These are phyloP conservation scores for Abelmoschus esculentus DNA, from an alignment of 345 rosid genomes.

Conservation along the genomic window DNA sequence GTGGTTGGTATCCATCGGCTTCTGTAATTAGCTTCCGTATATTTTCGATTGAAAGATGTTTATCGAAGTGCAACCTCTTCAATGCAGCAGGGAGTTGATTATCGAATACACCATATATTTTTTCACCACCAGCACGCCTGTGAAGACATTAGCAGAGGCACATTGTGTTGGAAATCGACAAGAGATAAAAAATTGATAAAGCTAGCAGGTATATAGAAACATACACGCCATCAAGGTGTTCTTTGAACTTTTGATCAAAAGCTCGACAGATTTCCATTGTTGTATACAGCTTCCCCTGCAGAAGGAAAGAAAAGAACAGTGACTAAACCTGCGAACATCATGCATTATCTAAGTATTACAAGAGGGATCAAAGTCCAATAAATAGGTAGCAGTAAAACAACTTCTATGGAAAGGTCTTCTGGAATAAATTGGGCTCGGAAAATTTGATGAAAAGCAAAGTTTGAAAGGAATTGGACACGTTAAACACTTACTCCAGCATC, in stretches of 20 bases:
- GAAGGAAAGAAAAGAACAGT: not conserved
- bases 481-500: slow-evolving; percentile 76
- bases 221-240: slow-evolving; percentile 88
- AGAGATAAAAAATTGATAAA: not conserved
- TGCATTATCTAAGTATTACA: not conserved
- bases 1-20: slow-evolving; percentile 99
- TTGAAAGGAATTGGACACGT: slow-evolving; percentile 4
- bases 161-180: not conserved
- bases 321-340: not conserved
- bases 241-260: slow-evolving; percentile 91
- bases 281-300: slow-evolving; percentile 87
- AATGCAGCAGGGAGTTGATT: slow-evolving; percentile 82
- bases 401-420: not conserved
- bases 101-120: slow-evolving; percentile 73
- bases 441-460: not conserved
- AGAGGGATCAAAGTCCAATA: not conserved
- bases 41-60: slow-evolving; percentile 80
- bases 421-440: not conserved
- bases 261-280: slow-evolving; percentile 90
- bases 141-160: slow-evolving; percentile 11
- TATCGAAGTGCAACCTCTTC: slow-evolving; percentile 91
- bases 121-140: slow-evolving; percentile 98
- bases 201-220: slow-evolving; percentile 3
- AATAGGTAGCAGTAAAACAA: not conserved
- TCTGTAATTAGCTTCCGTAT: slow-evolving; percentile 80